A percentile compares a stretch with the other conserved stretches of the same genome.
These are phyloP conservation scores for Datisca glomerata DNA, from an alignment of 306 rosid genomes.

Conservation along the genomic window DNA sequence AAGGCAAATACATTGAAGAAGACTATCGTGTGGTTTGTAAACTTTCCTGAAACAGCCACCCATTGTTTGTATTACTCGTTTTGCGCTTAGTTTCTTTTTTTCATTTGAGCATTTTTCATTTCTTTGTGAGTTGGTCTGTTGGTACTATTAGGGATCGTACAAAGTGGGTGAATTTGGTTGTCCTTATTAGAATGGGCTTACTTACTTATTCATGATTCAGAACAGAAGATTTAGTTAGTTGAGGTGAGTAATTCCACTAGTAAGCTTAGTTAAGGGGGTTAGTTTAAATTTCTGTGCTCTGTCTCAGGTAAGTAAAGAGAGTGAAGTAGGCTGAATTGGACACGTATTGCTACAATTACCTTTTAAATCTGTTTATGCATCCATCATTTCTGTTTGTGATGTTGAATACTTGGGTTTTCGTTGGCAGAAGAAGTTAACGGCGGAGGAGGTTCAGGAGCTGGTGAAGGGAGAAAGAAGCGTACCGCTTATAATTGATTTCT, in stretches of 20 bases:
- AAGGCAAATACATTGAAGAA: conserved; percentile 47
- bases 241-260: too few relatives aligned
- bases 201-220: too few relatives aligned
- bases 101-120: neutral
- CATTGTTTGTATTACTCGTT: neutral
- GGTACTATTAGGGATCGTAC: neutral
- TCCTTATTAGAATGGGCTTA: too few relatives aligned
- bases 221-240: too few relatives aligned
- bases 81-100: neutral
- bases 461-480: conserved; percentile 80
- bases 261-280: neutral
- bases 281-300: neutral
- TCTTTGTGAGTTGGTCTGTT: neutral
- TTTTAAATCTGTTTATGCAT: neutral
- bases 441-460: conserved; percentile 72
- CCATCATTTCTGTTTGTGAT: neutral
- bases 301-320: neutral
- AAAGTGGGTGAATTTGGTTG: neutral
- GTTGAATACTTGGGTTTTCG: conserved; percentile 4
- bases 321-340: neutral
- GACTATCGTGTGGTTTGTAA: conserved; percentile 78
- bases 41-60: neutral
- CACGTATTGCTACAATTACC: neutral
- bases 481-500: conserved; percentile 80
- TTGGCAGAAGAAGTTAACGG: conserved; percentile 67